These are phyloP conservation scores for Fusarium multiceps DNA, from an alignment of 2,329 filamentous ascomycete species.

Conservation along the genomic window DNA sequence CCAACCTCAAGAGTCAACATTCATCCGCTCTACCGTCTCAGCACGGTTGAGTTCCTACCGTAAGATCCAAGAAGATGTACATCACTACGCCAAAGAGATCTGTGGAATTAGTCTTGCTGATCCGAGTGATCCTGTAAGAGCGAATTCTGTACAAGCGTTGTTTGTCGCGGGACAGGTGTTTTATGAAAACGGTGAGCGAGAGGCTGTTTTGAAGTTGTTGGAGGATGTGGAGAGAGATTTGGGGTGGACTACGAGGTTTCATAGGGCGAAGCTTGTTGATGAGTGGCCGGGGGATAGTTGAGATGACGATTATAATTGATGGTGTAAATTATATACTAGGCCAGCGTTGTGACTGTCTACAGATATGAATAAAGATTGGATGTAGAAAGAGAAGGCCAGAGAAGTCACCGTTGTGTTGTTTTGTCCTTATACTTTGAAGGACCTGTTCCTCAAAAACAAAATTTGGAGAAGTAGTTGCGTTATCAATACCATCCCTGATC, in stretches of 20 bases:
- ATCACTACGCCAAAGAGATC: slow-evolving; percentile 36
- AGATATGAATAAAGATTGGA: too few species aligned
- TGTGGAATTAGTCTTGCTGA: slow-evolving; percentile 39
- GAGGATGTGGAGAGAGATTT: slow-evolving; percentile 70
- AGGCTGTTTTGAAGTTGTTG: slow-evolving; percentile 65
- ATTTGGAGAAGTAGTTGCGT: too few species aligned
- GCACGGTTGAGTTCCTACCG: slow-evolving; percentile 38
- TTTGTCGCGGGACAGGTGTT: slow-evolving; percentile 44
- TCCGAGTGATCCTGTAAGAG: slow-evolving; percentile 29
- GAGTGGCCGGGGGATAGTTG: slow-evolving; percentile 26
- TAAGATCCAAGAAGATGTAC: slow-evolving; percentile 26
- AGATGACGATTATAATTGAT: not conserved
- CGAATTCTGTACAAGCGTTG: slow-evolving; percentile 38
- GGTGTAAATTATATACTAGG: too few species aligned
- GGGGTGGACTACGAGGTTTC: slow-evolving; percentile 66
- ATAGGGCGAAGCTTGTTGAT: slow-evolving; percentile 31
- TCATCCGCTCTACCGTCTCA: slow-evolving; percentile 39
- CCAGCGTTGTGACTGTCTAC: too few species aligned
- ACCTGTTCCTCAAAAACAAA: too few species aligned
- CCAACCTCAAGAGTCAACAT: slow-evolving; percentile 40
- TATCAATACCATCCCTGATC: too few species aligned
- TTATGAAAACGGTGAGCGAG: slow-evolving; percentile 63
- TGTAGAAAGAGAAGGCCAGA: too few species aligned
- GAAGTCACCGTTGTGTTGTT: too few species aligned
- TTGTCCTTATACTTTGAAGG: too few species aligned